Conservation (phyloP, 305 asterid species). For the Salvia sclarea region DNA sequence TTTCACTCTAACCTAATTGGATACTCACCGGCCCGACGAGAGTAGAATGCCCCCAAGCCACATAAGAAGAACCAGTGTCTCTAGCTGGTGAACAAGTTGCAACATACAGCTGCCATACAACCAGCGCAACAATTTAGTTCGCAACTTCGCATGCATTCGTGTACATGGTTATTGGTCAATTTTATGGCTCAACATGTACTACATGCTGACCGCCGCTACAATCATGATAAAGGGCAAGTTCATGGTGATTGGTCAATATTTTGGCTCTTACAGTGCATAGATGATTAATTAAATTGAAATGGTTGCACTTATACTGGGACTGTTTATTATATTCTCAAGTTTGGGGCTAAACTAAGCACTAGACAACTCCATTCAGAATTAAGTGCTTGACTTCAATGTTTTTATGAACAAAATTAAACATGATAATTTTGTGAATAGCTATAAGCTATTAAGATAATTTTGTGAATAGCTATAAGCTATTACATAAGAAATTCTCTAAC, state of each 20-base stretch:
- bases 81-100: constrained; percentile 95
- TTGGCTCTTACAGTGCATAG: not conserved
- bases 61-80: constrained; percentile 65
- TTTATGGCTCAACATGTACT: not conserved
- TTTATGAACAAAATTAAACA: not conserved
- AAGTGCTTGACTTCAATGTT: not conserved
- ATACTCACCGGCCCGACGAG: constrained; percentile 85
- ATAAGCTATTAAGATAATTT: too few relatives aligned
- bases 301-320: not conserved
- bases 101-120: constrained; percentile 63
- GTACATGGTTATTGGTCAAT: not conserved
- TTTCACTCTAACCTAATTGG: not conserved
- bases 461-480: not conserved
- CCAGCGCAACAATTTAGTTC: constrained; percentile 22
- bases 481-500: not conserved
- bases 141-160: not conserved
- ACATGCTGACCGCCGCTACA: not conserved
- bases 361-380: not conserved
- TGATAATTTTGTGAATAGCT: not conserved
- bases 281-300: constrained; percentile 2
- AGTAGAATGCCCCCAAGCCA: constrained; percentile 95
- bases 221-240: not conserved
- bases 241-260: constrained; percentile 6
- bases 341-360: not conserved
- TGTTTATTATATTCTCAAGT: constrained; percentile 3